Conservation (phyloP, 2,329 filamentous ascomycete genomes). For the Fusarium redolens region DNA sequence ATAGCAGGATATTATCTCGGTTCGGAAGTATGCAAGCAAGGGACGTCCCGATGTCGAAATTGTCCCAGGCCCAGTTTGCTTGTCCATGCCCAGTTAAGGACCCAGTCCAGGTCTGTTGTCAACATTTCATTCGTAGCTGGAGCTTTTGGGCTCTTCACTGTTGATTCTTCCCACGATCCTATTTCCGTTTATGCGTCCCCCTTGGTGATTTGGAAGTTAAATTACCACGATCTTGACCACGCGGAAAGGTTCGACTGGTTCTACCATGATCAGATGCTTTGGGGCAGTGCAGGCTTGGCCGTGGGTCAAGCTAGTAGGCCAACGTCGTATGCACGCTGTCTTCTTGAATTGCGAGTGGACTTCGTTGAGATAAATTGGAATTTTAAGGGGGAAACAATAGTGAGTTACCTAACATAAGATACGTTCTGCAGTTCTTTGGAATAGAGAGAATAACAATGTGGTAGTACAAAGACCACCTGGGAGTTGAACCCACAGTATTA, state of each 20-base stretch:
- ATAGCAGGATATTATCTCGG: slow-evolving; percentile 3
- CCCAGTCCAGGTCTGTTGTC: slow-evolving; percentile 5
- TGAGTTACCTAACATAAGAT: background rate
- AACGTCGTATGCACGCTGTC: background rate
- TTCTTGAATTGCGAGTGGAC: background rate
- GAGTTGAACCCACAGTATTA: background rate
- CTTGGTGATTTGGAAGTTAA: background rate
- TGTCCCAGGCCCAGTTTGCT: slow-evolving; percentile 6
- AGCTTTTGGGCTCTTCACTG: background rate
- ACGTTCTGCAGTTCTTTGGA: background rate
- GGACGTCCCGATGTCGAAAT: slow-evolving; percentile 21
- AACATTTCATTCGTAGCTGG: background rate
- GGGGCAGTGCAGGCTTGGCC: slow-evolving; percentile 31
- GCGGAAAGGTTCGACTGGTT: slow-evolving; percentile 9
- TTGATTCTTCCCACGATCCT: background rate
- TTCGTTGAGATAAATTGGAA: background rate
- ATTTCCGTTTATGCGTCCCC: slow-evolving; percentile 3
- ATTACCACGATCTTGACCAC: background rate
- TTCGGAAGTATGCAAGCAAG: slow-evolving; percentile 27
- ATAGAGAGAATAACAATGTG: slow-evolving; percentile 1
- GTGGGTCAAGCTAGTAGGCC: slow-evolving; percentile 17
- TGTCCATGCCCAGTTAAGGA: background rate
- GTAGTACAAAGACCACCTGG: background rate
- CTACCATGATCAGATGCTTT: slow-evolving; percentile 12
- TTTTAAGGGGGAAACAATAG: background rate